Evolutionary conservation across 2,329 filamentous ascomycete genomes (phyloP), one percentile per base, ranked within the genome.

Genomic region (Sclerotinia sclerotiorum): DNA sequence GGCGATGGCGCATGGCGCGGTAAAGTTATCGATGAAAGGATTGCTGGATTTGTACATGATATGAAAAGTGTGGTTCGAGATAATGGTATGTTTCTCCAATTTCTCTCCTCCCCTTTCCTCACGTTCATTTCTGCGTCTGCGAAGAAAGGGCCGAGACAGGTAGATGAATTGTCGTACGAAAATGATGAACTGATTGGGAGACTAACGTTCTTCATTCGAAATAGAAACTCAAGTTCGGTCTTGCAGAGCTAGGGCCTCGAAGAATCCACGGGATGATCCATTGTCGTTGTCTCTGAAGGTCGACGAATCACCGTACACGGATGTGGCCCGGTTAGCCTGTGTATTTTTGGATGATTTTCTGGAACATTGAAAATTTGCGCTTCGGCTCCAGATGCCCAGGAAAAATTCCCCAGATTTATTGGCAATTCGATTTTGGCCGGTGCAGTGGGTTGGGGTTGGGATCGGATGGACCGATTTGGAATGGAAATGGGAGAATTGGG

Each of bases 311-410:
- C 71, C 72, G 11, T 76, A 75, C 60, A 72, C 70, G 44, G 73
- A 76, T 70, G 70, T 68, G 24, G 76, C 74, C 44, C 74, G 75
- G 39, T 57, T 77, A 57, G 70, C 75, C 27, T 72, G 71, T 61
- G 73, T 77, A 55, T 76, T 77, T 69, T 69, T 77, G 64, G 74
- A 74, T 58, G 76, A 76, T 61, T 77, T 77, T 64, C 67, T 76
- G 64, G 68, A 72, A 58, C 72, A 73, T 61, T 75, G 68, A 75
- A 60, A 35, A 51, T 32, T 48, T 21, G 29, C 39, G 29, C 60
- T 35, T 39, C 13, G 60, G 60, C 32, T 62, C 29, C 49, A 39
- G 44, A 62, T 8, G 60, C 60, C 24, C 52, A 48, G 48, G 48
- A 39, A 19, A 13, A 27, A 46, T 46, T 44, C 58, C 27, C 65